Base-by-base conservation (phyloP, 768 basidiomycete genomes). In the Mycena floridula region DNA sequence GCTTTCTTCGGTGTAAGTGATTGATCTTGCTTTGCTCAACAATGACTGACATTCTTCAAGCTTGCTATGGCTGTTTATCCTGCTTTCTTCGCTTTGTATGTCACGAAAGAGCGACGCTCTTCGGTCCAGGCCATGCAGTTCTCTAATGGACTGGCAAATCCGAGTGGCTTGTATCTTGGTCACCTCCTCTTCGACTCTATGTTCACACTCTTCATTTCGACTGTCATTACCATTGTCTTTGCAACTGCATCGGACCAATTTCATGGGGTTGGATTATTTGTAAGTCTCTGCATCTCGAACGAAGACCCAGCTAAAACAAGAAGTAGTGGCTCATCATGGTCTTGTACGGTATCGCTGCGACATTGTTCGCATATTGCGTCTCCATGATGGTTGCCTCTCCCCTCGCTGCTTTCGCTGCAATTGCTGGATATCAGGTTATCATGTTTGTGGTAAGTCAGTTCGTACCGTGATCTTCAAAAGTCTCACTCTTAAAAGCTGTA, bases 121-220 rank as follows among this genome's bases (percentile, higher is more conserved):
- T 77, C 79, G 2, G 83, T 89, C 0, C 85, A 89, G 57, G 82
- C 86, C 2, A 90, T 89, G 83, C 87, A 89, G 54, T 66, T 84
- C 26, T 85, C 82, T 26, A 87, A 89, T 57, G 87, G 87, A 1
- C 60, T 89, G 22, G 71, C 79, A 1, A 69, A 87, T 53, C 80
- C 84, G 16, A 59, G 79, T 39, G 85, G 82, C 3, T 65, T 89
- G 36, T 88, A 86, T 85, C 64, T 90, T 3, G 88, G 88, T 3
- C 88, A 90, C 60, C 68, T 89, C 13, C 64, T 84, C 55, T 87
- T 85, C 59, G 88, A 90, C 54, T 69, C 76, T 7, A 69, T 84
- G 8, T 72, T 76, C 47, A 72, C 76, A 3, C 51, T 82, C 13
- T 60, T 82, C n/a, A 57, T 77, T 18, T 72, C 86, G 1, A 82